Base-by-base conservation (phyloP, 1,284 basidiomycete genomes). In the Tilletia caries region DNA sequence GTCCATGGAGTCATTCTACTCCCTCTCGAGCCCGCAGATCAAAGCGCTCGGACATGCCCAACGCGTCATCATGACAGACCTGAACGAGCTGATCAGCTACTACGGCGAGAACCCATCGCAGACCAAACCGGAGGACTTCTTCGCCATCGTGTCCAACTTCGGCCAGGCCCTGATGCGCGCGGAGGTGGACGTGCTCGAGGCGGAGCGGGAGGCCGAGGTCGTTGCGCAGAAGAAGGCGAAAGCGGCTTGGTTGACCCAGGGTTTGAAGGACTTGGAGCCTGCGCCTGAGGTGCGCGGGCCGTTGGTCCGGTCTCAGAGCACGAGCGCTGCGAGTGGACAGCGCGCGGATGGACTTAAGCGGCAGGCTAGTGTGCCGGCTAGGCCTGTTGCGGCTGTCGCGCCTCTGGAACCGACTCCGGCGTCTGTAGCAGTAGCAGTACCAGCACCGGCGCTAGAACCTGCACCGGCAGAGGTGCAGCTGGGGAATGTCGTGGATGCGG, bases 81-180 rank as follows among this genome's bases (percentile, higher is more conserved):
- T 70, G 27, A 67, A 46, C 3, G 70, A 71, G 60, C 60, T 77
- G 43, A 58, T 79, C 32, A 65, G 34, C 58, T 79, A 77, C 70
- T 79, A 73, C 64, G 76, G 77, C 20, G 75, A 79, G 62, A 76
- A 79, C 65, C 60, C 77, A 3, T 64, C 62, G 29, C 67, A 74
- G 67, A 74, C 75, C 5, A 79, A 76, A 67, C 70, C 77, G 12
- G 79, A 80, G 43, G 79, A 79, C 29, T 80, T 80, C 50, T 80
- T 80, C 67, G 70, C 69, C 1, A 52, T 75, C 43, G 64, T 79
- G 20, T 69, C 73, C 52, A 73, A 71, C 37, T 80, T 80, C 27
- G 79, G 77, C 1, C 79, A 80, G 52, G 72, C 73, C 5, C 58
- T 80, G 58, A 80, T 80, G 79, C 70, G 77, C 2, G 79, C 79